Conservation (phyloP, 495 filamentous ascomycete genomes). For the Neurospora africana region DNA sequence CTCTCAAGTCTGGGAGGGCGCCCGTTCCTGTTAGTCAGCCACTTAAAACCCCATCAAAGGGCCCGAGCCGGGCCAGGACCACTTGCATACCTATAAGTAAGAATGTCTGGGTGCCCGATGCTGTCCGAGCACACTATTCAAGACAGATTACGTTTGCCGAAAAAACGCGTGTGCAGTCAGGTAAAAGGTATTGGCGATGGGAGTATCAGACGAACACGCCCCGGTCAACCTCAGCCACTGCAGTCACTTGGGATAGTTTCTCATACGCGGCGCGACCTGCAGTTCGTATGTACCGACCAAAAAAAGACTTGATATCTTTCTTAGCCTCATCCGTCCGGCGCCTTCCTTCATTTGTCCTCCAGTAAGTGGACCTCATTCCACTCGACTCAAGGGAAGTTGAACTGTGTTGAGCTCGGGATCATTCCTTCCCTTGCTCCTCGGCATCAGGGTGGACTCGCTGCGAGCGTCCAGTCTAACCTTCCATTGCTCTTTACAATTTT, state of each 20-base stretch:
- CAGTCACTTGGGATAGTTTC: neutral
- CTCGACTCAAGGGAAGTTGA: neutral
- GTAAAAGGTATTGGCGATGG: neutral
- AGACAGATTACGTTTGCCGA: neutral
- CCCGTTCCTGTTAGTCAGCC: neutral
- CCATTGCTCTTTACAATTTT: neutral
- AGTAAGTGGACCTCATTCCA: neutral
- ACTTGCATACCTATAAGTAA: neutral
- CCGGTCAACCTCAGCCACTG: neutral
- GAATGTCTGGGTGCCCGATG: neutral
- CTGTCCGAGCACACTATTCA: neutral
- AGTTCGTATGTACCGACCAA: neutral
- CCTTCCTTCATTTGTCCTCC: neutral
- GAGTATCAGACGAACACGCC: neutral
- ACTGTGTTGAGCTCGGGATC: neutral
- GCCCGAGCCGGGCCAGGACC: neutral
- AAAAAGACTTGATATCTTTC: neutral
- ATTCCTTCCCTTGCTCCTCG: neutral
- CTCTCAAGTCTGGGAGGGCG: neutral
- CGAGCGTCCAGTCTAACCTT: neutral
- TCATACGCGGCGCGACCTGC: neutral
- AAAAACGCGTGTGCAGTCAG: neutral
- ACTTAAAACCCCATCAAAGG: neutral
- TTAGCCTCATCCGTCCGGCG: neutral
- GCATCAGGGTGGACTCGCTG: neutral